Percentiles rank a stretch among this genome's conserved stretches.
Evolutionary conservation across 371 early-diverging fungal genomes (phyloP).

Genomic region (Syncephalastrum contaminatum): DNA sequence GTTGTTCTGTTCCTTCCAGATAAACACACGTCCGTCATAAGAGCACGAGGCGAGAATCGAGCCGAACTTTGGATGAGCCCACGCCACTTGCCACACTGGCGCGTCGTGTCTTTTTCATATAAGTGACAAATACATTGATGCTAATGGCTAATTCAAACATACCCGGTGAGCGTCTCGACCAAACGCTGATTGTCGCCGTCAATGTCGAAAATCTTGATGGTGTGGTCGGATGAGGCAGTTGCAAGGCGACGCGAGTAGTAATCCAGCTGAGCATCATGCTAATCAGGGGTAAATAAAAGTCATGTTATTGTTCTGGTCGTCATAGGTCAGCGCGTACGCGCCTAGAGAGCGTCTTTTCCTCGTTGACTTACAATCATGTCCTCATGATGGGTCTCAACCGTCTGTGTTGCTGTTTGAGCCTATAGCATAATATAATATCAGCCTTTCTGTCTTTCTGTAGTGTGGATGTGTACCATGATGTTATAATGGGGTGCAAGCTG

Average conservation of each 20-base stretch:
- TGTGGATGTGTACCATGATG: too few species aligned
- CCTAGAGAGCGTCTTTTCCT: slow-evolving; percentile 4
- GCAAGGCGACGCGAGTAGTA: slow-evolving; percentile 96
- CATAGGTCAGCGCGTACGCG: background rate
- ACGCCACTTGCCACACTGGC: slow-evolving; percentile 99
- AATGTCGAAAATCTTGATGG: slow-evolving; percentile 90
- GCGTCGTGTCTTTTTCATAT: slow-evolving; percentile 78
- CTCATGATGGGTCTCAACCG: slow-evolving; percentile 91
- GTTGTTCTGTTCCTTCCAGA: slow-evolving; percentile 92
- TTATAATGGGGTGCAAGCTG: background rate
- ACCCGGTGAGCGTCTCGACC: slow-evolving; percentile 80
- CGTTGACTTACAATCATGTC: slow-evolving; percentile 83
- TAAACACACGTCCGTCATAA: slow-evolving; percentile 91
- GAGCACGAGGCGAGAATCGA: slow-evolving; percentile 94
- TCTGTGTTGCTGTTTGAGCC: slow-evolving; percentile 39
- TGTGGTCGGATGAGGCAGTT: slow-evolving; percentile 95
- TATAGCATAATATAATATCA: background rate
- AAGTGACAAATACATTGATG: slow-evolving; percentile 2
- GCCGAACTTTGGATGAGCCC: slow-evolving; percentile 98
- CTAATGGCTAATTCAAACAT: slow-evolving; percentile 6
- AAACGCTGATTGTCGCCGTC: slow-evolving; percentile 81
- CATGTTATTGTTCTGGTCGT: slow-evolving; percentile 1
- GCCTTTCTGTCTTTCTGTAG: too few species aligned
- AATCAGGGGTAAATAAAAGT: slow-evolving; percentile 2
- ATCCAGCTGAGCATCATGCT: slow-evolving; percentile 98